Conservation (phyloP, 495 filamentous ascomycete genomes). For the Penicillium soppii region DNA sequence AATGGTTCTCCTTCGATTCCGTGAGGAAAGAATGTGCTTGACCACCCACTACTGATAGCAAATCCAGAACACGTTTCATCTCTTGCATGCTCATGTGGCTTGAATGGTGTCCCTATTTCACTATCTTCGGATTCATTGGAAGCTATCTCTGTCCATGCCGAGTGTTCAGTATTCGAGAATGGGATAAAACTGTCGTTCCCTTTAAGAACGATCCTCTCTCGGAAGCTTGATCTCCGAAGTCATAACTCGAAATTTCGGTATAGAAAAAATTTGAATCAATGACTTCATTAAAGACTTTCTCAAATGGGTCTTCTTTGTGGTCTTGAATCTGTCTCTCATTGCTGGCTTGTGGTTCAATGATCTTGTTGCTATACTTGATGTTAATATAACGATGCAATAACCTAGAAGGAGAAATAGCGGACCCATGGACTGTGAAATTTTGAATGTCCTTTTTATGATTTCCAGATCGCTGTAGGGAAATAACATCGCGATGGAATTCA, state of each 20-base stretch:
- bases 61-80: not conserved
- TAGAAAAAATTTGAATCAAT: constrained; percentile 4
- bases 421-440: not conserved
- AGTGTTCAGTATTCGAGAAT: not conserved
- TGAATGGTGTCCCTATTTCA: not conserved
- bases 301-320: not conserved
- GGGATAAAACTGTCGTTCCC: not conserved
- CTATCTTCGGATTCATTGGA: not conserved
- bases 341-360: not conserved
- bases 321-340: not conserved
- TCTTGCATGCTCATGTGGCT: not conserved
- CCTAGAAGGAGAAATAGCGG: too few species aligned
- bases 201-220: not conserved
- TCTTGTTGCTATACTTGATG: not conserved
- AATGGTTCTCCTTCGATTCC: not conserved
- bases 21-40: constrained; percentile 13
- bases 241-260: not conserved
- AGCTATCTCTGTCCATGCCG: not conserved
- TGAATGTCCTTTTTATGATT: not conserved
- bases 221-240: not conserved
- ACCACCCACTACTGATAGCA: constrained; percentile 17
- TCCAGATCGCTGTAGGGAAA: not conserved
- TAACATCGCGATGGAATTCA: not conserved
- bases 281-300: not conserved
- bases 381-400: not conserved